phyloP scores from a whole-genome alignment of 306 rosid genomes.

The Begonia masoniana region DNA sequence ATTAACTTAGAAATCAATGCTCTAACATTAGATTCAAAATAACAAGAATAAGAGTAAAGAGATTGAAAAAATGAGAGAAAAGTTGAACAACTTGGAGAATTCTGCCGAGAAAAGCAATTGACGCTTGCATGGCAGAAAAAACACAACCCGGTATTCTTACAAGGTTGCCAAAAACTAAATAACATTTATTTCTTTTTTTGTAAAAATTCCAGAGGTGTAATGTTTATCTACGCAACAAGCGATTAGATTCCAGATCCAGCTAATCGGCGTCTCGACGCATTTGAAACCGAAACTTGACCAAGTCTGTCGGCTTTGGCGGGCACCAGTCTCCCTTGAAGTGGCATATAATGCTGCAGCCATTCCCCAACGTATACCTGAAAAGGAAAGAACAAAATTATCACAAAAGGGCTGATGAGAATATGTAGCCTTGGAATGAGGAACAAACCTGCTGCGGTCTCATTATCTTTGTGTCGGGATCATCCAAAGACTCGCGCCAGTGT shows the following conservation, averaged over 20 bases:
- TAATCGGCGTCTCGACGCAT: constrained; percentile 66
- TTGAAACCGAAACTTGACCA: constrained; percentile 60
- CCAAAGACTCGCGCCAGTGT: constrained; percentile 92
- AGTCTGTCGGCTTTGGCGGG: constrained; percentile 45
- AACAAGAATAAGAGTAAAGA: no score
- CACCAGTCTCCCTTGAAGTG: constrained; percentile 32
- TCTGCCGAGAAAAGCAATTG: no score
- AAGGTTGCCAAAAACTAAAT: no score
- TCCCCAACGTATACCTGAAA: constrained; percentile 68
- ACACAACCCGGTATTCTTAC: no score
- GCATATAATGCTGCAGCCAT: constrained; percentile 65
- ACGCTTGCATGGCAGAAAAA: no score
- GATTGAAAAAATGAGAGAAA: no score
- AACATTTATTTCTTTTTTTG: no score
- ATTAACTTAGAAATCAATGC: no score
- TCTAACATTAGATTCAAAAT: no score
- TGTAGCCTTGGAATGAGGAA: constrained; percentile 8
- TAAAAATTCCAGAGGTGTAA: no score
- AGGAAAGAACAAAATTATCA: constrained; percentile 5
- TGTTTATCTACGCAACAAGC: no score
- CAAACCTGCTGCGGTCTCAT: constrained; percentile 88
- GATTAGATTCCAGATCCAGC: constrained; percentile 49
- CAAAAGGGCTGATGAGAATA: not conserved
- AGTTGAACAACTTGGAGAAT: no score
- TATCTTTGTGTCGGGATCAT: constrained; percentile 85